These are phyloP conservation scores for Umbelopsis sp. DNA, from an alignment of 192 early-diverging fungal species.

Conservation along the genomic window DNA sequence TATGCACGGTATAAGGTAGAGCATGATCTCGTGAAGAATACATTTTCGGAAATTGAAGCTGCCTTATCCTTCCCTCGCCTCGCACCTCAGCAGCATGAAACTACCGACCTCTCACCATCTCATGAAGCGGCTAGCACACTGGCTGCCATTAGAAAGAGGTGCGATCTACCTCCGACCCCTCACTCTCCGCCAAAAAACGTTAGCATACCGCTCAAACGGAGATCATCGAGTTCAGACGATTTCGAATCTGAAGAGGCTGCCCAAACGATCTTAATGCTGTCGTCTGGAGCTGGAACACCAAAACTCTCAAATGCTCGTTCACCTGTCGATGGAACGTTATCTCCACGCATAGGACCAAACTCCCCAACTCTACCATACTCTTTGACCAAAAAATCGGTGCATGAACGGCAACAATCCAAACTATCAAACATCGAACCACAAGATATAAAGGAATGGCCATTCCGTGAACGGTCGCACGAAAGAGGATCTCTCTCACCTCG, in stretches of 20 bases:
- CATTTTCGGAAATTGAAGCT: constrained; percentile 17
- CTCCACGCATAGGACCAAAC: background rate
- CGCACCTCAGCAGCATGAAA: background rate
- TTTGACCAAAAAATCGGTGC: background rate
- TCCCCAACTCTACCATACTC: constrained; percentile 2
- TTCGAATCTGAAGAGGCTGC: constrained; percentile 13
- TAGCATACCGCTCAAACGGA: constrained; percentile 7
- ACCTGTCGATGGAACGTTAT: background rate
- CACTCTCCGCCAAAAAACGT: constrained; percentile 6
- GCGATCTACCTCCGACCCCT: constrained; percentile 11
- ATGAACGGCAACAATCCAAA: constrained; percentile 8
- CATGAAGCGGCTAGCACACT: constrained; percentile 7
- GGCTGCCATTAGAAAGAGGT: background rate
- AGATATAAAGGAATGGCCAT: background rate
- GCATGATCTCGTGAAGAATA: background rate
- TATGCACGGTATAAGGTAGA: constrained; percentile 12
- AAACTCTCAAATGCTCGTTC: constrained; percentile 11
- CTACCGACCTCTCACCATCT: background rate
- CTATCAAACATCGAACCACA: background rate
- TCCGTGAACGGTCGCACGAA: background rate
- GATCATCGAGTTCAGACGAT: constrained; percentile 1
- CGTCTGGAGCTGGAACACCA: constrained; percentile 8
- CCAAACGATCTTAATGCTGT: constrained; percentile 7
- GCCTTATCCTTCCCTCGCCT: background rate
- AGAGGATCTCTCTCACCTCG: background rate